Evolutionary conservation across 2,329 filamentous ascomycete genomes (phyloP).

Genomic region (Fusarium mangiferae): DNA sequence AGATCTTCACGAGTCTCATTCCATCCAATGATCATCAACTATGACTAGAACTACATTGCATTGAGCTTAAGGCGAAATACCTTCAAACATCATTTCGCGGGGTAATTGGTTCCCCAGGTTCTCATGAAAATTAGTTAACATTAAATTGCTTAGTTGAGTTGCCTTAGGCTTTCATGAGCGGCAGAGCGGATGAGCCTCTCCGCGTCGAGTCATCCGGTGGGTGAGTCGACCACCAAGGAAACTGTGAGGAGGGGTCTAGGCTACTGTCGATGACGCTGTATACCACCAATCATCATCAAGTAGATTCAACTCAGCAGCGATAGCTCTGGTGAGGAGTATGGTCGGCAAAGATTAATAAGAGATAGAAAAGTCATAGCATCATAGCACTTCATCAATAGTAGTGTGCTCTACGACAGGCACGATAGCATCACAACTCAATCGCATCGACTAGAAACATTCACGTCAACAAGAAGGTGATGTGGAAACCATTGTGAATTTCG

Average conservation of each 20-base stretch:
- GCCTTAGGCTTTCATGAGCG: slow-evolving; percentile 2
- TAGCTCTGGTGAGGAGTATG: background rate
- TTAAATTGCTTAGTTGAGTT: background rate
- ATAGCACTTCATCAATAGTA: background rate
- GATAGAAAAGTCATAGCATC: background rate
- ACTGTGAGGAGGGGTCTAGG: slow-evolving; percentile 12
- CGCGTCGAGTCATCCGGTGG: slow-evolving; percentile 24
- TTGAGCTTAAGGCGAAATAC: background rate
- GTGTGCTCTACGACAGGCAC: slow-evolving; percentile 30
- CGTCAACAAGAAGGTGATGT: slow-evolving; percentile 44
- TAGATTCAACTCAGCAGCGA: background rate
- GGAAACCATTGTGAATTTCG: slow-evolving; percentile 69
- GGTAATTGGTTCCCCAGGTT: slow-evolving; percentile 21
- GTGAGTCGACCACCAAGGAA: slow-evolving; percentile 1
- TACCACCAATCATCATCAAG: slow-evolving; percentile 5
- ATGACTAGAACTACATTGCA: background rate
- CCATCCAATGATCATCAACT: slow-evolving; percentile 15
- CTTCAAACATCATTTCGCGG: slow-evolving; percentile 14
- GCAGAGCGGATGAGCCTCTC: slow-evolving; percentile 3
- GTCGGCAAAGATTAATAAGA: background rate
- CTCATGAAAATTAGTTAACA: background rate
- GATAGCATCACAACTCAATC: slow-evolving; percentile 32
- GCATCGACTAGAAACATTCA: slow-evolving; percentile 26
- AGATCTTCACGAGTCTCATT: background rate
- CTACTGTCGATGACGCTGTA: slow-evolving; percentile 27